These are phyloP conservation scores for Starmerella stigmatis DNA, from an alignment of 805 yeast species.

Conservation along the genomic window DNA sequence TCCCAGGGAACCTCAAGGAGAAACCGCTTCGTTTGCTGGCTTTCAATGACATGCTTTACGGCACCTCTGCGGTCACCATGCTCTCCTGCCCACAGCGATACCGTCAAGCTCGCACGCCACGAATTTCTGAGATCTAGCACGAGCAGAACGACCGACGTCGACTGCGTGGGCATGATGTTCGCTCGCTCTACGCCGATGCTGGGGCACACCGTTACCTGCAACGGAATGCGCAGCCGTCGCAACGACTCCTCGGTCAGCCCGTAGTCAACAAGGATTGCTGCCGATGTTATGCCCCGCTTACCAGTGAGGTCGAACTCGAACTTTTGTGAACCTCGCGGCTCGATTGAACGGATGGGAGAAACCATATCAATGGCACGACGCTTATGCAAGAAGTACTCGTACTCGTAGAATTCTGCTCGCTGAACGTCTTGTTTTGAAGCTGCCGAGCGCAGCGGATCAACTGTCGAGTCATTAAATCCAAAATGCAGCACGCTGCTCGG, in stretches of 20 bases:
- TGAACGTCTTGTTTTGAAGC: slow-evolving; percentile 39
- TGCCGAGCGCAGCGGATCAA: slow-evolving; percentile 50
- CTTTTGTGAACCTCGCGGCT: slow-evolving; percentile 35
- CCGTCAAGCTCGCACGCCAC: slow-evolving; percentile 47
- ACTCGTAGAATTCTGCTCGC: slow-evolving; percentile 58
- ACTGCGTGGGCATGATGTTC: slow-evolving; percentile 46
- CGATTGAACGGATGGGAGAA: slow-evolving; percentile 13
- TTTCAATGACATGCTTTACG: slow-evolving; percentile 23
- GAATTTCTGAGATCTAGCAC: slow-evolving; percentile 70
- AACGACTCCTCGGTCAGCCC: slow-evolving; percentile 32
- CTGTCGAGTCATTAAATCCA: slow-evolving; percentile 62
- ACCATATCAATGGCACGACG: slow-evolving; percentile 18
- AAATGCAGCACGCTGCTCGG: slow-evolving; percentile 48
- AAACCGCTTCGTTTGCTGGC: slow-evolving; percentile 46
- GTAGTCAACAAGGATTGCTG: slow-evolving; percentile 57
- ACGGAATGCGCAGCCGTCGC: slow-evolving; percentile 56
- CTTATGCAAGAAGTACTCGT: slow-evolving; percentile 55
- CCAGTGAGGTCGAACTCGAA: slow-evolving; percentile 55
- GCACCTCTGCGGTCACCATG: slow-evolving; percentile 2
- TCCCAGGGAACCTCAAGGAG: slow-evolving; percentile 61
- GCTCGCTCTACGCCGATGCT: slow-evolving; percentile 65
- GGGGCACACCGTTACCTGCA: slow-evolving; percentile 58
- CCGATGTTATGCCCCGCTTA: slow-evolving; percentile 60
- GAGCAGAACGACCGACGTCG: slow-evolving; percentile 40
- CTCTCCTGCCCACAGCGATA: slow-evolving; percentile 17